These are phyloP conservation scores for Tylopilus sp. DNA, from an alignment of 1,284 basidiomycete species.

Conservation along the genomic window DNA sequence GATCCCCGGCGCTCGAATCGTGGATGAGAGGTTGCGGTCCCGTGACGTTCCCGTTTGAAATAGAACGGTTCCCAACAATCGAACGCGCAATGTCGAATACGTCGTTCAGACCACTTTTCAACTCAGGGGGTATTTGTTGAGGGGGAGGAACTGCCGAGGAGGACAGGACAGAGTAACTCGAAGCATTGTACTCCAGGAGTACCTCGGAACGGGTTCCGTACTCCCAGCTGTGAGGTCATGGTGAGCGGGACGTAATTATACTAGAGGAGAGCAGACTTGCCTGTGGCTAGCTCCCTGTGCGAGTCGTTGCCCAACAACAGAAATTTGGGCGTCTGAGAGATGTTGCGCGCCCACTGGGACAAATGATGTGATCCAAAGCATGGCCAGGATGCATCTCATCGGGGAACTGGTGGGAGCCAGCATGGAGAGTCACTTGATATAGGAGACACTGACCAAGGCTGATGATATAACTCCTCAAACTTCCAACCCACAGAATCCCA, in stretches of 20 bases:
- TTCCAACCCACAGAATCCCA: too few species aligned
- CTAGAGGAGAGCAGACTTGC: slow-evolving; percentile 6
- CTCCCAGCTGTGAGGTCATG: slow-evolving; percentile 53
- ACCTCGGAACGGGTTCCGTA: slow-evolving; percentile 60
- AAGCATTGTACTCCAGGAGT: slow-evolving; percentile 53
- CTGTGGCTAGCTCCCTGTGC: slow-evolving; percentile 33
- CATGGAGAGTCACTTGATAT: background rate
- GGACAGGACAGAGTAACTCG: slow-evolving; percentile 48
- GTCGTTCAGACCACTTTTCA: slow-evolving; percentile 42
- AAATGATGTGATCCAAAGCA: slow-evolving; percentile 12
- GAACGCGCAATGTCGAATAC: slow-evolving; percentile 57
- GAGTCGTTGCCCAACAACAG: slow-evolving; percentile 24
- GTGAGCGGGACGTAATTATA: background rate
- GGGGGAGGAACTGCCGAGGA: slow-evolving; percentile 42
- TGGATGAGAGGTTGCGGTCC: slow-evolving; percentile 51
- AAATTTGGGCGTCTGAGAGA: slow-evolving; percentile 25
- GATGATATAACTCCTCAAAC: too few species aligned
- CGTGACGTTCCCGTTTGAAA: slow-evolving; percentile 38
- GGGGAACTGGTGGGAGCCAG: background rate
- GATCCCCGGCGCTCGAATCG: slow-evolving; percentile 72
- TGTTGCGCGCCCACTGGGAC: slow-evolving; percentile 20
- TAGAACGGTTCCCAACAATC: slow-evolving; percentile 47
- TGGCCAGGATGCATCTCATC: background rate
- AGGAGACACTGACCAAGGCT: too few species aligned
- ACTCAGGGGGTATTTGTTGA: slow-evolving; percentile 34